Base-by-base conservation (phyloP, 495 filamentous ascomycete species). In the Aspergillus indologenus region DNA sequence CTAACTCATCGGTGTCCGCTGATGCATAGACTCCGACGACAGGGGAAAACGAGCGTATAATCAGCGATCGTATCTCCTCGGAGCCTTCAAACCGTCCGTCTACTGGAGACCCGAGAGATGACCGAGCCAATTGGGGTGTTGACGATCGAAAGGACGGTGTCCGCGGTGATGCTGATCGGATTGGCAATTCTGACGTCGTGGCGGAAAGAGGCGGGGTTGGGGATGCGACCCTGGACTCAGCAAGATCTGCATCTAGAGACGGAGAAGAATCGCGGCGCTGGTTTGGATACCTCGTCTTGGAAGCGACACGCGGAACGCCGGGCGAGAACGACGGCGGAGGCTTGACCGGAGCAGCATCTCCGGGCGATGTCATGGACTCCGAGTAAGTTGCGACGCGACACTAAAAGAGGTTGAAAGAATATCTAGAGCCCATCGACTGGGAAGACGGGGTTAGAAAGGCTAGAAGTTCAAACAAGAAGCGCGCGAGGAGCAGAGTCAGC, bases 1-100 rank as follows among this genome's bases (percentile, higher is more conserved):
- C 81, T 53, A 98, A 69, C 43, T 88, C 81, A 65, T 98, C 87
- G 11, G 90, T 92, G 64, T 96, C 95, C 18, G 79, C 70, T 1
- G 91, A 96, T 17, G 90, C 85, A 65, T 91, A 87, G 3, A 98
- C 81, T 0, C 88, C 89, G 22, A 98, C 83, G 46, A 92, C 87
- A 2, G 94, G 95, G 2, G 91, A 90, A 64, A 96, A 96, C 7
- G 91, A 86, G 31, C 87, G 86, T 19, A 90, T 79, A 29, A 98
- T 88, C 2, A 94, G 75, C 56, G 86, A 85, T 29, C 89, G 79
- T 23, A 86, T 83, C 65, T 93, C 89, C 40, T 83, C 77, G n/a
- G 74, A 62, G 64, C 74, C 58, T 73, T 84, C 73, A 60, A 78
- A 59, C 67, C 79, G 59, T 67, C 78, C 58, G 72, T 83, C 65